These are phyloP conservation scores for Suillus cothurnatus DNA, from an alignment of 768 basidiomycete genomes.

Conservation along the genomic window DNA sequence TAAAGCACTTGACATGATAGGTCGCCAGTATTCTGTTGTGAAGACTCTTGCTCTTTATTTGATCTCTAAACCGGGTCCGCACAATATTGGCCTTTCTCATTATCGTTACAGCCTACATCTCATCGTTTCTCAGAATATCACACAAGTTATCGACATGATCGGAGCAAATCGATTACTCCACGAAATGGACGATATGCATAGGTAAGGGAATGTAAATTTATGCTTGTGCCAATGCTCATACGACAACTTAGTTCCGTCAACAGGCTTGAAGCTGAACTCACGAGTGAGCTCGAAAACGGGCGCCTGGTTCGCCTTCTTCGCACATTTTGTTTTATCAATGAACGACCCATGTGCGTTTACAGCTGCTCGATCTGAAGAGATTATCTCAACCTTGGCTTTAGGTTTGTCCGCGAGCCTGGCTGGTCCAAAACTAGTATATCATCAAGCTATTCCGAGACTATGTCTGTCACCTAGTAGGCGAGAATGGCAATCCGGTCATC, in stretches of 20 bases:
- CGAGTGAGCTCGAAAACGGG: slow-evolving; percentile 92
- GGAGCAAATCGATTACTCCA: slow-evolving; percentile 60
- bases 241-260: no score
- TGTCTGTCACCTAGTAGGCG: slow-evolving; percentile 97
- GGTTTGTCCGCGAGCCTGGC: slow-evolving; percentile 89
- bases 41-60: no score
- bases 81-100: slow-evolving; percentile 48
- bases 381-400: slow-evolving; percentile 30
- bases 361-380: not conserved
- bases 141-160: slow-evolving; percentile 81
- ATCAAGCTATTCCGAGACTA: slow-evolving; percentile 98
- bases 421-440: slow-evolving; percentile 99
- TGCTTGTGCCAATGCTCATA: slow-evolving; percentile 1
- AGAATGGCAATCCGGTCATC: slow-evolving; percentile 84
- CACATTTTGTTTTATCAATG: slow-evolving; percentile 98
- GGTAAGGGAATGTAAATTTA: slow-evolving; percentile 45
- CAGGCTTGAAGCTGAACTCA: slow-evolving; percentile 83
- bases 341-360: slow-evolving; percentile 88
- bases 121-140: slow-evolving; percentile 55
- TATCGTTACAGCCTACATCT: slow-evolving; percentile 7
- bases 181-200: slow-evolving; percentile 84
- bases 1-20: no score
- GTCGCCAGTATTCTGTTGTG: no score
- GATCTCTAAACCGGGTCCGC: no score
- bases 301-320: slow-evolving; percentile 85